Evolutionary conservation across 2,329 filamentous ascomycete species (phyloP), one percentile per base, ranked within the genome.

Genomic region (Pseudofabraea citricarpa): DNA sequence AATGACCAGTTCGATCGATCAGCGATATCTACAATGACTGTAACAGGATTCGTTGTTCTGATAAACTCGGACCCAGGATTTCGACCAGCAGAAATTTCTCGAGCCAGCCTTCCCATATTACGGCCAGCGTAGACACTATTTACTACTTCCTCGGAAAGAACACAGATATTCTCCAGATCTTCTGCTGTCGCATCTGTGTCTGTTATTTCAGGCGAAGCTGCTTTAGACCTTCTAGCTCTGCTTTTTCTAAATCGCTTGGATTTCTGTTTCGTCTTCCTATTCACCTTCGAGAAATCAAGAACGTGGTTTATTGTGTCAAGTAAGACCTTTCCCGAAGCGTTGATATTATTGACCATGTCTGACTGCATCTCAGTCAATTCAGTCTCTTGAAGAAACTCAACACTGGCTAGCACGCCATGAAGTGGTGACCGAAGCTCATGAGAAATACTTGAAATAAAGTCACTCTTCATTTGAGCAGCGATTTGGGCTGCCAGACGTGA

Each of bases 391-490:
- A 82, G 53, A 3, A 80, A 58, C 49, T 79, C 75, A 1, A 69
- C 66, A 40, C 66, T 76, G 0, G 75, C 71, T 0, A 83, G 60
- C 23, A 83, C 73, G 2, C 79, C 79, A 43, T 83, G 79, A 1
- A 83, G 62, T 0, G 79, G 79, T 2, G 74, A 79, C 4, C 79
- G 68, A 12, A 83, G 60, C 54, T 83, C 79, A 52, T 83, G 79
- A 3, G 74, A 79, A 5, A 83, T 71, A 1, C 74, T 80, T 1
- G 75, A 73, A 6, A 83, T 69, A 26, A 80, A 73, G 44, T 81
- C 76, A 2, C 72, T 71, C 55, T 61, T 61, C 55, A 59, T 57
- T 31, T 56, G 58, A 10, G 51, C 51, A 12, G 58, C 53, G 4
- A 63, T 60, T n/a, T 68, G 51, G 4, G 68, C 67, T 40, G 72